These are phyloP conservation scores for Prillingera fragicola DNA, from an alignment of 1,284 basidiomycete genomes.

Conservation along the genomic window DNA sequence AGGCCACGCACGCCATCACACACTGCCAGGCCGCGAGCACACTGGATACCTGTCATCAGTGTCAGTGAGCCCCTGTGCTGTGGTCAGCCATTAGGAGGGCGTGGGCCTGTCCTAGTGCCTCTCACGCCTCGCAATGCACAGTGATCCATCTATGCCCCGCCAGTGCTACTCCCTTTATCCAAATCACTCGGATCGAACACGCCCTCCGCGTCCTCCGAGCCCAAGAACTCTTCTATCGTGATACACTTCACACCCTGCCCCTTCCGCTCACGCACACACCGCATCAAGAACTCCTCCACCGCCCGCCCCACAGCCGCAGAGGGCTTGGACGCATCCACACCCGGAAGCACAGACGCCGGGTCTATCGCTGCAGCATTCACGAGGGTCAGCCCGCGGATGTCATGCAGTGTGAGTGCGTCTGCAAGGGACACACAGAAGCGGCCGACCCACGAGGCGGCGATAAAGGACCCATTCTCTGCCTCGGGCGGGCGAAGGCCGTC, in stretches of 20 bases:
- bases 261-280: neutral
- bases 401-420: neutral
- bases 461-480: neutral
- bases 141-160: too few species aligned
- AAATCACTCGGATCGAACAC: neutral
- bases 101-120: too few species aligned
- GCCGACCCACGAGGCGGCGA: neutral
- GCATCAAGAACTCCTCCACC: neutral
- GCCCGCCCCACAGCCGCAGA: neutral
- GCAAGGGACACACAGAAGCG: neutral
- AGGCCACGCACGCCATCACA: too few species aligned
- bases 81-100: too few species aligned
- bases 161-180: too few species aligned
- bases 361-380: neutral
- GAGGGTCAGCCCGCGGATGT: neutral
- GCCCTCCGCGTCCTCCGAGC: neutral
- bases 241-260: neutral
- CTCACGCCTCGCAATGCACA: too few species aligned
- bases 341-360: neutral
- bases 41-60: too few species aligned
- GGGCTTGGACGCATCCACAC: too few species aligned
- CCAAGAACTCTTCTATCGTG: neutral
- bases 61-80: too few species aligned
- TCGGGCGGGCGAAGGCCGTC: neutral
- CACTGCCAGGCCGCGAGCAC: too few species aligned